Base-by-base conservation (phyloP, 2,329 filamentous ascomycete species). In the Fusarium sp. region DNA sequence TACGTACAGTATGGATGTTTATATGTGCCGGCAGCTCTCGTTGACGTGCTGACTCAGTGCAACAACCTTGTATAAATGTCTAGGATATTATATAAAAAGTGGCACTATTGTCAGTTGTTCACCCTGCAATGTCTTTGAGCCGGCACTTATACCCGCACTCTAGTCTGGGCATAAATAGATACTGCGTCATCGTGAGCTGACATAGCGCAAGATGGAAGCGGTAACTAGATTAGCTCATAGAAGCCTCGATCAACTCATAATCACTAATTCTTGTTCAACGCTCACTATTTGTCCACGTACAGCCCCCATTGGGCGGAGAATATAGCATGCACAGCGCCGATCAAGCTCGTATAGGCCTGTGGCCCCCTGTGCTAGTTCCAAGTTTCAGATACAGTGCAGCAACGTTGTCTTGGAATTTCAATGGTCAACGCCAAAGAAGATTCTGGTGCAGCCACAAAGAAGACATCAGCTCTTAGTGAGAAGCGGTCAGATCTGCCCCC, bases 141-240 rank as follows among this genome's bases (percentile, higher is more conserved):
- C 33, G 16, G 22, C 38, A 45, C 39, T 39, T 33, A 26, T 30
- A 39, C 5, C n/a, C n/a, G n/a, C 45, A 30, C 9, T 63, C 28
- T 7, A 8, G n/a, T 28, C 33, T 67, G 28, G 38, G 53, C 53
- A 39, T 45, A 31, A 30, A 26, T n/a, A 16, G 38, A 38, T 53
- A 22, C 28, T 62, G 55, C 65, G 64, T 68, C 65, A 68, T 68
- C 44, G 38, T 61, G 47, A 35, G 36, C 65, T 63, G 48, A 45
- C 33, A 59, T 39, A 54, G 26, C 26, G 15, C 24, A 28, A 39
- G 50, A 26, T 18, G 24, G 26, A 12, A 47, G 39, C 31, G 48
- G 26, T 56, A 38, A 36, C 31, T 33, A 38, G n/a, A 35, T 22
- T 59, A 33, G 42, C 42, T 59, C 20, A 44, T 42, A 44, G n/a